A percentile compares a stretch with the other conserved stretches of the same genome.
phyloP scores from a whole-genome alignment of 139 green algal species.

The Picochlorum sp. region DNA sequence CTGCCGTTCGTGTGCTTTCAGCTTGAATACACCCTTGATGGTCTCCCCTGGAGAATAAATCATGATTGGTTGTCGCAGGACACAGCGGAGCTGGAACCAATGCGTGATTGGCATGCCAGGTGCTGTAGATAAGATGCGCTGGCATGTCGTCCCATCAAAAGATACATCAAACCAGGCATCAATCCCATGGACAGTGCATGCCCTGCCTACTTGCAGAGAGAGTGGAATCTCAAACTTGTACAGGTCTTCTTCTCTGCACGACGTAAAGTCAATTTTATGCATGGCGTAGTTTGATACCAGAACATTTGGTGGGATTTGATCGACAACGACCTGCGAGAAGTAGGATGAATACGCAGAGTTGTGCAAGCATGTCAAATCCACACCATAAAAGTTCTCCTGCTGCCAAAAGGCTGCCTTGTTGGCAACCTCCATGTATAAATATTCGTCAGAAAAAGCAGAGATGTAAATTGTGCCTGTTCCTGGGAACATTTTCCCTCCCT shows the following conservation, averaged over 20 bases:
- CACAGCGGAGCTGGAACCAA: constrained; percentile 87
- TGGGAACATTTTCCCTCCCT: constrained; percentile 89
- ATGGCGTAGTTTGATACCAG: constrained; percentile 50
- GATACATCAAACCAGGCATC: constrained; percentile 94
- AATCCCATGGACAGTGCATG: constrained; percentile 71
- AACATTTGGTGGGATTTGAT: constrained; percentile 75
- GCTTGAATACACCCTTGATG: constrained; percentile 46
- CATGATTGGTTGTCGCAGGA: constrained; percentile 56
- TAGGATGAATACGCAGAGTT: constrained; percentile 40
- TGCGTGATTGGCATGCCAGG: constrained; percentile 86
- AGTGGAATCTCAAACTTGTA: constrained; percentile 75
- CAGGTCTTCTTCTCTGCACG: constrained; percentile 59
- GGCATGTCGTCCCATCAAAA: constrained; percentile 60
- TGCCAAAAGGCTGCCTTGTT: constrained; percentile 72
- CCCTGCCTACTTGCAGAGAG: constrained; percentile 21
- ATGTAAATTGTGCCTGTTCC: constrained; percentile 72
- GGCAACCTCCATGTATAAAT: constrained; percentile 67
- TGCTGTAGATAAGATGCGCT: constrained; percentile 81
- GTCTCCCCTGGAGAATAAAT: constrained; percentile 26
- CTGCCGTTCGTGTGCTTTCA: constrained; percentile 62
- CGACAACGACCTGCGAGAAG: constrained; percentile 81
- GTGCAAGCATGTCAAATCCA: constrained; percentile 75
- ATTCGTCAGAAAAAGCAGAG: constrained; percentile 73
- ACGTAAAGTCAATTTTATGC: constrained; percentile 70
- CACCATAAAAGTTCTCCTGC: constrained; percentile 72